Evolutionary conservation across 2,329 filamentous ascomycete species (phyloP).

Genomic region (Penicillium sp.): DNA sequence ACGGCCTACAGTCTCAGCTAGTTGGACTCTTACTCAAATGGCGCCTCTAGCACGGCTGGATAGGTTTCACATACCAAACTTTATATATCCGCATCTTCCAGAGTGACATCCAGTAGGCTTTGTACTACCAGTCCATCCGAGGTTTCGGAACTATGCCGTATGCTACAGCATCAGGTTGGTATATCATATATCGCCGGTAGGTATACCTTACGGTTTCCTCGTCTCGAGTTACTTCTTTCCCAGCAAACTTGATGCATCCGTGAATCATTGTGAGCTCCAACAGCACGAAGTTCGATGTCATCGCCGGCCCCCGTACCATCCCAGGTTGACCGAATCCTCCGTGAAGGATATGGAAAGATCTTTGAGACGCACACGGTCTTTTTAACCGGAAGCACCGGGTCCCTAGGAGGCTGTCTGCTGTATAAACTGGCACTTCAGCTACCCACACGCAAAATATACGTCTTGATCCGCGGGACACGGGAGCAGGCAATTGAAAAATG

Average conservation of each 20-base stretch:
- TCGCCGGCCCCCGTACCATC: constrained; percentile 5
- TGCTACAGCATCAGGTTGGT: not conserved
- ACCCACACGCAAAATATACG: constrained; percentile 30
- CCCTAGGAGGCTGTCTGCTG: constrained; percentile 32
- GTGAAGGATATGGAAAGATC: constrained; percentile 24
- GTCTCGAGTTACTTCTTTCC: not conserved
- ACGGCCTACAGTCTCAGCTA: not conserved
- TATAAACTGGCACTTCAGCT: constrained; percentile 33
- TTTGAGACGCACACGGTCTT: constrained; percentile 29
- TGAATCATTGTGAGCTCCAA: not conserved
- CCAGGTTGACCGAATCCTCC: constrained; percentile 18
- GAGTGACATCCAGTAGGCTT: not conserved
- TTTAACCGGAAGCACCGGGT: constrained; percentile 31
- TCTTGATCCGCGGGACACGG: constrained; percentile 24
- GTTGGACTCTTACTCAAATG: not conserved
- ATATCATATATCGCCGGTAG: not conserved
- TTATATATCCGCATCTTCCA: not conserved
- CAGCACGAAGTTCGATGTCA: constrained; percentile 10
- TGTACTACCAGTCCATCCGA: not conserved
- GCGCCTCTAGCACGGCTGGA: too few species aligned
- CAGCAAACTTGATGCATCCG: too few species aligned
- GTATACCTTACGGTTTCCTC: not conserved
- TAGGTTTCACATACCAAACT: not conserved
- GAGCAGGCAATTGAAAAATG: constrained; percentile 28
- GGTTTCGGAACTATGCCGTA: not conserved